phyloP scores from a whole-genome alignment of 2,329 filamentous ascomycete genomes.

The Microdochium bolleyi region DNA sequence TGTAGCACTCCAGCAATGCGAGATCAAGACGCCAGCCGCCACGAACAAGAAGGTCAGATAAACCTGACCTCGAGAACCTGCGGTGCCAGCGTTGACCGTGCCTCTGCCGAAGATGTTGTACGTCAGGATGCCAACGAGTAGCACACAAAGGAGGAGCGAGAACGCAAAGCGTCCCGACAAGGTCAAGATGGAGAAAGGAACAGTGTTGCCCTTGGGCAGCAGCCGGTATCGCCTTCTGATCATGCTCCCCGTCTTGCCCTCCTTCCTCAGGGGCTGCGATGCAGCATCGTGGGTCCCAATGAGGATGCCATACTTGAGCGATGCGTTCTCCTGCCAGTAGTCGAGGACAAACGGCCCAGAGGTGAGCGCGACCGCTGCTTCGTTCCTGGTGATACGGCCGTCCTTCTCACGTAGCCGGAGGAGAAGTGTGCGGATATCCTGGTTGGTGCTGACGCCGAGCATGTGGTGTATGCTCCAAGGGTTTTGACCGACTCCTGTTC shows the following conservation, averaged over 20 bases:
- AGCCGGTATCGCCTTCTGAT: background rate
- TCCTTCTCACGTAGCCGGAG: background rate
- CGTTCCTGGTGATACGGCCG: slow-evolving; percentile 7
- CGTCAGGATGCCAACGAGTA: slow-evolving; percentile 25
- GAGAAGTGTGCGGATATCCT: slow-evolving; percentile 11
- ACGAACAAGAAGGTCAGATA: slow-evolving; percentile 16
- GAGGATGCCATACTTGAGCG: slow-evolving; percentile 18
- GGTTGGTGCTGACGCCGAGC: slow-evolving; percentile 18
- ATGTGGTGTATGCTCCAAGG: slow-evolving; percentile 28
- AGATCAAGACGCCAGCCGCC: slow-evolving; percentile 16
- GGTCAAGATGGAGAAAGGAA: slow-evolving; percentile 20
- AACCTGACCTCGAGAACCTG: slow-evolving; percentile 22
- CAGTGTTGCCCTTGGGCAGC: slow-evolving; percentile 7
- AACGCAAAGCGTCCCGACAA: slow-evolving; percentile 13
- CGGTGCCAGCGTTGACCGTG: slow-evolving; percentile 14
- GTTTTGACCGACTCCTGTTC: slow-evolving; percentile 24
- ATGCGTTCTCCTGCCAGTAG: slow-evolving; percentile 4
- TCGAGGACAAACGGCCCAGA: background rate
- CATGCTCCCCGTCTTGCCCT: background rate
- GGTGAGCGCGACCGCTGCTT: slow-evolving; percentile 13
- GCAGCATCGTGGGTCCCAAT: slow-evolving; percentile 1
- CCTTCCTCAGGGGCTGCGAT: background rate
- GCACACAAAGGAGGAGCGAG: slow-evolving; percentile 15
- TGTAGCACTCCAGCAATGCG: slow-evolving; percentile 16
- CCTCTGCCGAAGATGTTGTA: slow-evolving; percentile 25